Evolutionary conservation across 2,329 filamentous ascomycete species (phyloP), one percentile per base, ranked within the genome.

Genomic region (Curvularia sp.): DNA sequence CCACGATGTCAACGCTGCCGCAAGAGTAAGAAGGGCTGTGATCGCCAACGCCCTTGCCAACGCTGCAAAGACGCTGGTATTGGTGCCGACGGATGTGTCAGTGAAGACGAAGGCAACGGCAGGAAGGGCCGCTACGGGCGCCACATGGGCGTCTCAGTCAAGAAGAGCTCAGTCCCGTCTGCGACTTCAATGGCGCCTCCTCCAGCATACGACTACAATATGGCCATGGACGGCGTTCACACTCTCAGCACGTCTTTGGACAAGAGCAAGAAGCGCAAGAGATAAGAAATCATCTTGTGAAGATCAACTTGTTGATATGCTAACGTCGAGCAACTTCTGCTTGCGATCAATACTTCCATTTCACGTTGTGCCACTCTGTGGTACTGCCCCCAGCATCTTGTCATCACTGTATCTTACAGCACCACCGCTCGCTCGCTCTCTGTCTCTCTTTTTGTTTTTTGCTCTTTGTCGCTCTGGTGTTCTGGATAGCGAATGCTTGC

Each of bases 21-120:
- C 72, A 99, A 99, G 86, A 98, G 94, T 81, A 99, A 99, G 84
- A 99, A 99, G 81, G 95, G 95, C 12, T 99, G 95, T 75, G 95
- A 99, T 80, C 89, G 95, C 57, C 95, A 98, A 79, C 89, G 95
- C 38, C 95, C 95, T 27, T 99, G 95, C 74, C 92, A 93, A 55
- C 88, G 95, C 63, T 99, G 95, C 86, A 92, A 93, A 77, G 95
- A 99, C 79, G 95, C 95, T 42, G 95, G 95, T 19, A 92, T 99
- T 69, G 90, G 91, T 56, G 88, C 92, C 59, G 95, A 98, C 67
- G 92, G 94, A 64, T 99, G 95, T 78, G 87, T 99, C 78, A 97
- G 93, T 77, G 95, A 99, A 78, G 95, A 99, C 70, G 95, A 99
- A 79, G 93, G 93, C 64, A 98, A 98, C 77, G 95, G 94, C 64